Conservation (phyloP, 331 rosid genomes). For the Pyracantha coccinea region DNA sequence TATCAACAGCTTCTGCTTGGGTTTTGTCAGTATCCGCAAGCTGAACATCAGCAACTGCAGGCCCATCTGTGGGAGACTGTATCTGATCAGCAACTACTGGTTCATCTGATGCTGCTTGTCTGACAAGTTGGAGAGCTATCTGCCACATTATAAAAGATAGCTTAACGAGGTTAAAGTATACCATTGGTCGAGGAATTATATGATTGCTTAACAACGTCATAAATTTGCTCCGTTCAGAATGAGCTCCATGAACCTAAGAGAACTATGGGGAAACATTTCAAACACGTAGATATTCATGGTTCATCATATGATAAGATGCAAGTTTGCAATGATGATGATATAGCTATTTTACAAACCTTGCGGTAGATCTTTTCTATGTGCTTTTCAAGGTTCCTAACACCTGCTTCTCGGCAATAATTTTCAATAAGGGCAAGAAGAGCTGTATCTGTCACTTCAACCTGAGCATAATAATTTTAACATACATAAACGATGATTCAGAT, state of each 20-base stretch:
- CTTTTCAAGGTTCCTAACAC: constrained; percentile 93
- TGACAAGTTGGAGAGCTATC: constrained; percentile 90
- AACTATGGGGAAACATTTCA: not conserved
- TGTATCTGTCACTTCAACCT: constrained; percentile 89
- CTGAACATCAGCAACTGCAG: not conserved
- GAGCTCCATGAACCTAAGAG: not conserved
- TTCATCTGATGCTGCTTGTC: constrained; percentile 52
- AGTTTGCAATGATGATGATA: not conserved
- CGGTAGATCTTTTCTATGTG: constrained; percentile 94
- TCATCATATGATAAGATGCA: not conserved
- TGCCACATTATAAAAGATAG: constrained; percentile 33
- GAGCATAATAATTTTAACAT: not conserved
- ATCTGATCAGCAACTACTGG: constrained; percentile 13
- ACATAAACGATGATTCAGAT: not conserved
- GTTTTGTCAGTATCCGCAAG: not conserved
- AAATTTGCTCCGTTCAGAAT: not conserved
- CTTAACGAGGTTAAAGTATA: not conserved
- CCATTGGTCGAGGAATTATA: not conserved
- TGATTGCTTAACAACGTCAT: not conserved
- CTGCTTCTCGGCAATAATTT: constrained; percentile 90
- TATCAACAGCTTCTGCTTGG: constrained; percentile 19
- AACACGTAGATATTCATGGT: not conserved
- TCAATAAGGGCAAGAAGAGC: constrained; percentile 87
- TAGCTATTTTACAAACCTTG: constrained; percentile 49
- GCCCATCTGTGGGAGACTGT: not conserved